Evolutionary conservation across 2,329 filamentous ascomycete genomes (phyloP).

Genomic region (Penicillium sp.): DNA sequence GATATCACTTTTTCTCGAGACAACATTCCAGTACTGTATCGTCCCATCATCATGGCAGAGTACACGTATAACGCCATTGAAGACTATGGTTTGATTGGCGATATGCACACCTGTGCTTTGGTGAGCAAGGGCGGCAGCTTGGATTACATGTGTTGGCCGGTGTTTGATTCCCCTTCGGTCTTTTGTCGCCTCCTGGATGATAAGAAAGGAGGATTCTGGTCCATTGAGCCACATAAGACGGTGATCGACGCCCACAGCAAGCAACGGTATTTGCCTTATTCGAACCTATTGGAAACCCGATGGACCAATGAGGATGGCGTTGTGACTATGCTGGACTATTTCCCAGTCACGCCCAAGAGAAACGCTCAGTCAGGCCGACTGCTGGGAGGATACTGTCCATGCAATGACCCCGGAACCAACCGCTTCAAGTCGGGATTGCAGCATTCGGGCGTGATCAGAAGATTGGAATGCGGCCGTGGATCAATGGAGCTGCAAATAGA

Average conservation of each 20-base stretch:
- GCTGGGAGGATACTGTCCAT: slow-evolving; percentile 36
- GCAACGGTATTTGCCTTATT: slow-evolving; percentile 73
- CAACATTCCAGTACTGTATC: not conserved
- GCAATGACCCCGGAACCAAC: slow-evolving; percentile 45
- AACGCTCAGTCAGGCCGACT: slow-evolving; percentile 36
- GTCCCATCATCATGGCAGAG: slow-evolving; percentile 12
- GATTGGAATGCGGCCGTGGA: slow-evolving; percentile 72
- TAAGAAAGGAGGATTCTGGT: slow-evolving; percentile 72
- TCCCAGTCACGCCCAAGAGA: slow-evolving; percentile 66
- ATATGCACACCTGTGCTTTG: slow-evolving; percentile 77
- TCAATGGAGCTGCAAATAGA: slow-evolving; percentile 65
- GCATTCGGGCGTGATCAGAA: slow-evolving; percentile 57
- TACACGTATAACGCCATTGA: slow-evolving; percentile 54
- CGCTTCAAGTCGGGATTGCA: slow-evolving; percentile 49
- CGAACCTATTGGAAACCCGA: slow-evolving; percentile 74
- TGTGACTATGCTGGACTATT: slow-evolving; percentile 72
- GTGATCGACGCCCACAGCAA: slow-evolving; percentile 62
- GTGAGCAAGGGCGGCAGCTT: slow-evolving; percentile 72
- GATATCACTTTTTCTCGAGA: not conserved
- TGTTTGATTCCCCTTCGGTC: slow-evolving; percentile 74
- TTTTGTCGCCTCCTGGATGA: slow-evolving; percentile 75
- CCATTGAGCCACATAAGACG: slow-evolving; percentile 55
- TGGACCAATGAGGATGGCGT: slow-evolving; percentile 76
- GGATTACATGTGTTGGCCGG: slow-evolving; percentile 79
- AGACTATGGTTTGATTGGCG: slow-evolving; percentile 77